A percentile compares a stretch with the other conserved stretches of the same genome.
Conservation (phyloP, 805 yeast genomes). For the Metschnikowia proteae region DNA sequence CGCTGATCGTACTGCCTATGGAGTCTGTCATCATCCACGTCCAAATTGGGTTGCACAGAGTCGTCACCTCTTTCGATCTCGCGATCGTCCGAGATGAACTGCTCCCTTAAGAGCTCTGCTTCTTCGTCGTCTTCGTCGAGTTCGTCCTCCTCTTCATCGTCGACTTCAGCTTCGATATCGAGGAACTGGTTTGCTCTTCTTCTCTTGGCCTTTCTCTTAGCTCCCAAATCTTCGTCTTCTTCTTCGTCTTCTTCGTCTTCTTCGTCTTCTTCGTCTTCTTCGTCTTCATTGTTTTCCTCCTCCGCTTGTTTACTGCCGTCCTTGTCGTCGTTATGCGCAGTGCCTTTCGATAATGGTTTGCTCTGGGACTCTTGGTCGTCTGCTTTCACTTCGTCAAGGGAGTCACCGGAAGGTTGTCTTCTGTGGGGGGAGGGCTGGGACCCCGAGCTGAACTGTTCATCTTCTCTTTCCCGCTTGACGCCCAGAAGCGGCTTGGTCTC, state of each 20-base stretch:
- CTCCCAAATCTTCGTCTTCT: constrained; percentile 48
- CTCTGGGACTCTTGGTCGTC: constrained; percentile 1
- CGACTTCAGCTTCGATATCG: constrained; percentile 99
- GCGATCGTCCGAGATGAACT: constrained; percentile 75
- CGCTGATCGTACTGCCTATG: constrained; percentile 90
- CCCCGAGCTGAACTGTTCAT: background rate
- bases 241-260: constrained; percentile 51
- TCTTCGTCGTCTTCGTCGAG: constrained; percentile 89
- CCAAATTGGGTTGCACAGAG: constrained; percentile 20
- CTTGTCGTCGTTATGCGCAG: too few species aligned
- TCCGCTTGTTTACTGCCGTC: too few species aligned
- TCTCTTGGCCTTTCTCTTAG: constrained; percentile 45
- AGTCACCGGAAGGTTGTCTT: constrained; percentile 12
- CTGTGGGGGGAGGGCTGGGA: background rate
- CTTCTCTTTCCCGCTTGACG: constrained; percentile 12
- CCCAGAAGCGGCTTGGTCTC: constrained; percentile 5
- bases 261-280: constrained; percentile 47
- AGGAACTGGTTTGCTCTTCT: constrained; percentile 74
- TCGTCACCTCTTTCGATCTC: constrained; percentile 54
- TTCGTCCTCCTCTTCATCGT: constrained; percentile 91
- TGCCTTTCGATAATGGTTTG: background rate
- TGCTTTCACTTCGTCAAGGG: constrained; percentile 16
- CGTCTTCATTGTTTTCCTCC: constrained; percentile 11
- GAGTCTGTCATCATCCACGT: constrained; percentile 54
- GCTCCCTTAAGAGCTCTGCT: constrained; percentile 82